A percentile compares a stretch with the other conserved stretches of the same genome.
Evolutionary conservation across 768 basidiomycete genomes (phyloP).

Genomic region (Phanerochaete sordida): DNA sequence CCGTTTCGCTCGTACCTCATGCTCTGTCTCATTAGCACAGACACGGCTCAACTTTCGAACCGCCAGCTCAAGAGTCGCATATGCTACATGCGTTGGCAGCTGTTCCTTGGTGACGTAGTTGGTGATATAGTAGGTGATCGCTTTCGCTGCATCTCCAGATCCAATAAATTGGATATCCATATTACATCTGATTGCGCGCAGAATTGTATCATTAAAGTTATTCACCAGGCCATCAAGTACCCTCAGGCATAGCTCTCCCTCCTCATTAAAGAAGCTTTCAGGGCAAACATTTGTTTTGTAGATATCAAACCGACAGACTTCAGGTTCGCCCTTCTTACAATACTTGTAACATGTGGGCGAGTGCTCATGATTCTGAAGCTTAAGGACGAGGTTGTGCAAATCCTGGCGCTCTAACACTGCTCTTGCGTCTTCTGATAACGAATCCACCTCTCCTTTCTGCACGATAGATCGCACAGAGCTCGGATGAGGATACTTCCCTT

Average conservation of each 20-base stretch:
- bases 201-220: conserved; percentile 38
- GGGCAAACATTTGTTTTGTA: neutral
- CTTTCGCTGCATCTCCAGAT: conserved; percentile 38
- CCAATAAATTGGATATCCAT: conserved; percentile 47
- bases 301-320: conserved; percentile 30
- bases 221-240: conserved; percentile 40
- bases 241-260: conserved; percentile 29
- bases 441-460: too few species aligned
- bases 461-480: too few species aligned
- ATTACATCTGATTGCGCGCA: conserved; percentile 34
- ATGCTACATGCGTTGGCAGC: conserved; percentile 38
- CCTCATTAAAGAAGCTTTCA: conserved; percentile 25
- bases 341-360: conserved; percentile 37
- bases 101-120: conserved; percentile 47
- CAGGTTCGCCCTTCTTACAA: conserved; percentile 21
- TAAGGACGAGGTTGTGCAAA: too few species aligned
- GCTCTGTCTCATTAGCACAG: conserved; percentile 3
- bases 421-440: too few species aligned
- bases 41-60: conserved; percentile 26
- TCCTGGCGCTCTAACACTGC: too few species aligned
- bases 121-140: conserved; percentile 43
- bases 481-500: too few species aligned
- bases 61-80: conserved; percentile 33
- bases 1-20: conserved; percentile 26
- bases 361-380: conserved; percentile 33